Base-by-base conservation (phyloP, 2,329 filamentous ascomycete species). In the Capronia epimyces region DNA sequence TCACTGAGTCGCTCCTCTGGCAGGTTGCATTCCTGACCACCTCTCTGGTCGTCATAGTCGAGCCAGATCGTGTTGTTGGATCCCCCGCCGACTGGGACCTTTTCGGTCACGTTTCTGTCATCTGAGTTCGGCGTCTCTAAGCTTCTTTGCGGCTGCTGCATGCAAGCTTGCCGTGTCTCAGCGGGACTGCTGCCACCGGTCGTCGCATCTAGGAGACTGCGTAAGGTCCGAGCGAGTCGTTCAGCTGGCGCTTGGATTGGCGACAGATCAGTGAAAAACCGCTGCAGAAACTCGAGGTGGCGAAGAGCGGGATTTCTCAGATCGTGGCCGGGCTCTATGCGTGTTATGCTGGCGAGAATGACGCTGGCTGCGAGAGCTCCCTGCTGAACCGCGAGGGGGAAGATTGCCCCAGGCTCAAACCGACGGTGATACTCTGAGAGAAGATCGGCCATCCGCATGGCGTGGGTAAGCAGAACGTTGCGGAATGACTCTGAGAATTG, bases 351-450 rank as follows among this genome's bases (percentile, higher is more conserved):
- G 12, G 21, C 27, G 3, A 48, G 18, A n/a, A 48, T 18, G 29
- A 41, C n/a, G 24, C 45, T 48, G 7, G 45, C 45, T 18, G 44
- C 44, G 10, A 46, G 44, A 3, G 44, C 44, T 6, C 16, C 44
- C 13, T 46, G 44, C 44, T 39, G 44, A 9, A 46, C 44, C 27
- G 34, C 21, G 6, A 40, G 34, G 16, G 31, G 32, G 10, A 15
- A n/a, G 15, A 39, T 40, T 8, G 12, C 32, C 3, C 20, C 32
- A 9, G 36, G 5, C 12, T 24, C 44, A 20, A 39, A 39, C n/a
- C 32, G 16, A 10, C 22, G 12, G 12, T 10, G 7, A 5, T 9
- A 39, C 10, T 46, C 31, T 6, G 31, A 21, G 31, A 46, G 44
- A 16, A 46, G 31, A 9, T 9, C 36, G 6, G 31, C 15, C n/a